Base-by-base conservation (phyloP, 129 eudicot genomes). In the Glebionis coronaria region DNA sequence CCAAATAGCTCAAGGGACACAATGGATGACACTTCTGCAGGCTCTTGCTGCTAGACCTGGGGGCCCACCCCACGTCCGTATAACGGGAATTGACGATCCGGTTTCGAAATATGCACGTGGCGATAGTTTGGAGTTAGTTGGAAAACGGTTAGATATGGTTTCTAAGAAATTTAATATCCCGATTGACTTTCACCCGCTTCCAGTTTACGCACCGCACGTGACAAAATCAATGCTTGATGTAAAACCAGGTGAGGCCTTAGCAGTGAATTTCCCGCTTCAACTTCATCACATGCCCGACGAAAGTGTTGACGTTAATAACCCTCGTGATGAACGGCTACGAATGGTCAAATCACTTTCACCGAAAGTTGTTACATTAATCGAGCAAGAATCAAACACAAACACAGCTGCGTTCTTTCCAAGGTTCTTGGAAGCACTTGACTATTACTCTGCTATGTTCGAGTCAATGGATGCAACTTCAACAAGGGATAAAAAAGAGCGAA, bases 241-340 rank as follows among this genome's bases (percentile, higher is more conserved):
- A 18, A 65, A 88, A 63, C 87, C 87, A 0, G 95, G 90, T 16
- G 96, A 88, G 68, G 96, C 89, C 10, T 73, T 92, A 60, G 98
- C 94, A 8, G 96, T 92, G 60, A 92, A 88, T 35, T 92, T 92
- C 70, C 95, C 98, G 0, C 77, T 92, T 27, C 95, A 88, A 72
- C 91, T 92, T 40, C 98, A 92, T 79, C 98, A 92, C 66, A 88
- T 91, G 10, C 89, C 95, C 0, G 96, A 92, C 42, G 98, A 92
- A 84, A 92, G 98, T 31, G 98, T 88, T 35, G 95, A 88, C 19
- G 87, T 92, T 78, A 80, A 80, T 59, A 92, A 92, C 63, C 98
- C 98, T 13, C 76, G 98, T 27, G 98, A 92, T 19, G 96, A 73
- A 68, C 89, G 84, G 23, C 61, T 92, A 44, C 60, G 98, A 69